Conservation (phyloP, 805 yeast species). For the Ascoidea tarda region DNA sequence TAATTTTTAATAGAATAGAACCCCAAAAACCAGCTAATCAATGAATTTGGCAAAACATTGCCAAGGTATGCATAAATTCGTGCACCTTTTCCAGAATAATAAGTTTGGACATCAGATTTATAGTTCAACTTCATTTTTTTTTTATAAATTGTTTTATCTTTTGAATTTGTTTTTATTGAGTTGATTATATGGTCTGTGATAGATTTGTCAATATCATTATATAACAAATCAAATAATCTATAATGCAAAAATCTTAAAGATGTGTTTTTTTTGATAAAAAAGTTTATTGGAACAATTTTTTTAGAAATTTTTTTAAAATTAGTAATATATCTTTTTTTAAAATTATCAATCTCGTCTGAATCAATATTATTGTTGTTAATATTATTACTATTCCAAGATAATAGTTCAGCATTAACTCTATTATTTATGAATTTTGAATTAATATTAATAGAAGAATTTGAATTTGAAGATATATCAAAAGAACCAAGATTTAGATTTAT, state of each 20-base stretch:
- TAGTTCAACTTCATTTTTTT: neutral
- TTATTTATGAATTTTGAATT: conserved; percentile 1
- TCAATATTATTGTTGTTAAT: conserved; percentile 4
- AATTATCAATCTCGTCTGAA: conserved; percentile 5
- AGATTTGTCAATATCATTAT: conserved; percentile 2
- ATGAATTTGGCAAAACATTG: conserved; percentile 7
- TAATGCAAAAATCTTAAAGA: conserved; percentile 8
- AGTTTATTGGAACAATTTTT: conserved; percentile 4
- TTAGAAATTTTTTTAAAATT: conserved; percentile 5
- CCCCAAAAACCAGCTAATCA: conserved; percentile 8
- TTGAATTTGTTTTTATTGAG: neutral
- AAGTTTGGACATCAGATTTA: conserved; percentile 6
- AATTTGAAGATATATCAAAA: conserved; percentile 23
- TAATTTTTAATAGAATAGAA: conserved; percentile 3
- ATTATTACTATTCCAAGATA: conserved; percentile 7
- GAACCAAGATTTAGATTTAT: conserved; percentile 33
- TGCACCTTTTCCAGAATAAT: conserved; percentile 8
- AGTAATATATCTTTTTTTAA: conserved; percentile 6
- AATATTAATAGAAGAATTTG: neutral
- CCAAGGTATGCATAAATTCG: conserved; percentile 8
- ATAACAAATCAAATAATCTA: conserved; percentile 8
- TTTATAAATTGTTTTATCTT: too few species aligned
- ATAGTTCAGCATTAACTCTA: conserved; percentile 2
- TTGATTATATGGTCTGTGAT: too few species aligned
- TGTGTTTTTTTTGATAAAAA: conserved; percentile 4